A percentile compares a stretch with the other conserved stretches of the same genome.
Conservation (phyloP, 257 asterid genomes). For the Penstemon newberryi region DNA sequence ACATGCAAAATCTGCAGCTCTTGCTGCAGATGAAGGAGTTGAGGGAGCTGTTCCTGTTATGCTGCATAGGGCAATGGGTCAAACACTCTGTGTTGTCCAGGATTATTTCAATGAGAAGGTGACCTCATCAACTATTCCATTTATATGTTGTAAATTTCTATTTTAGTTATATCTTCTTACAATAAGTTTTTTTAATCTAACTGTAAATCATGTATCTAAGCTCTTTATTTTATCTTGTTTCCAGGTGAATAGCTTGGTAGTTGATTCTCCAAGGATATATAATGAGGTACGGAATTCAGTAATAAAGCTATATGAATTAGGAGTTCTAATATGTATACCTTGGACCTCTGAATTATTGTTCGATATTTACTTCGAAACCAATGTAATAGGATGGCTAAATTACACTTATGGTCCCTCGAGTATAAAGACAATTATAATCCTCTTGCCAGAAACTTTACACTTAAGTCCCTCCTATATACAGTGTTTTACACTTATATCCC, state of each 20-base stretch:
- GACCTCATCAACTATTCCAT: slow-evolving; percentile 21
- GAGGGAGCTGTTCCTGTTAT: slow-evolving; percentile 90
- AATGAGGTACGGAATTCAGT: slow-evolving; percentile 69
- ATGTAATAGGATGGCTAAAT: background rate
- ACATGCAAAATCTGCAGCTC: slow-evolving; percentile 92
- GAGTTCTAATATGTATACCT: background rate
- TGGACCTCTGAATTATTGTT: background rate
- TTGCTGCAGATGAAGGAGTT: slow-evolving; percentile 97
- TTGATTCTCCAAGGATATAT: slow-evolving; percentile 93
- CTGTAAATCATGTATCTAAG: slow-evolving; percentile 25
- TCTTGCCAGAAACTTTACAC: no score
- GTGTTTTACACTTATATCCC: no score
- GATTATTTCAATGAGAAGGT: slow-evolving; percentile 94
- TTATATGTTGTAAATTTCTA: slow-evolving; percentile 16
- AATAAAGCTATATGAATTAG: slow-evolving; percentile 3
- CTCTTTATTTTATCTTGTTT: slow-evolving; percentile 32
- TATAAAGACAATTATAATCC: no score
- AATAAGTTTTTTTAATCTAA: slow-evolving; percentile 18
- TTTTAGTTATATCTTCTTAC: slow-evolving; percentile 11
- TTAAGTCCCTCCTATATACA: no score
- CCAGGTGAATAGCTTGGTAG: slow-evolving; percentile 87
- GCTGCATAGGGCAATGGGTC: slow-evolving; percentile 92
- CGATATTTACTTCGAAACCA: background rate
- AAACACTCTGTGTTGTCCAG: slow-evolving; percentile 92
- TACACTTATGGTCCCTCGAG: no score